Evolutionary conservation across 257 asterid species (phyloP).

Genomic region (Verbascum thapsus): DNA sequence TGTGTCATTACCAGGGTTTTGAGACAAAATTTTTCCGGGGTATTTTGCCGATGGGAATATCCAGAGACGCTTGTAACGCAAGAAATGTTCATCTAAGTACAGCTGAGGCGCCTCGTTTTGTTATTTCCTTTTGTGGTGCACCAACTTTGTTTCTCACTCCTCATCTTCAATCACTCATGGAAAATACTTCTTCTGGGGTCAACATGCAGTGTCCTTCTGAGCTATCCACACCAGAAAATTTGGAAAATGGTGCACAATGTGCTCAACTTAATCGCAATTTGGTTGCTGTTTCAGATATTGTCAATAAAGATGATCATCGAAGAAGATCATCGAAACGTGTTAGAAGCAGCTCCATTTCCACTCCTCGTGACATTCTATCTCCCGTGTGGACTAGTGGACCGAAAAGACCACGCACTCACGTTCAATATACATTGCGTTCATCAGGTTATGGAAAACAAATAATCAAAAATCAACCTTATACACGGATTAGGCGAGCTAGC

Average conservation of each 20-base stretch:
- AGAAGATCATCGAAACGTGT: slow-evolving; percentile 37
- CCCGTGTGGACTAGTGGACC: slow-evolving; percentile 60
- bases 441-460: slow-evolving; percentile 56
- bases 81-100: slow-evolving; percentile 25
- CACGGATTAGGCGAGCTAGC: slow-evolving; percentile 70
- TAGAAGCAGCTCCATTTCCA: slow-evolving; percentile 40
- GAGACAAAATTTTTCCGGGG: slow-evolving; percentile 36
- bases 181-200: slow-evolving; percentile 20
- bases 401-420: slow-evolving; percentile 76
- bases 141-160: slow-evolving; percentile 34
- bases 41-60: slow-evolving; percentile 41
- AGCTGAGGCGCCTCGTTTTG: slow-evolving; percentile 41
- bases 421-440: slow-evolving; percentile 62
- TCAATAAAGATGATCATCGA: too few relatives aligned
- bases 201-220: too few relatives aligned
- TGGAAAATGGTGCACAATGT: too few relatives aligned
- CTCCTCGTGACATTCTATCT: slow-evolving; percentile 45
- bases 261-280: slow-evolving; percentile 3
- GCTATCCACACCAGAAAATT: too few relatives aligned
- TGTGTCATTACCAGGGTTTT: slow-evolving; percentile 24
- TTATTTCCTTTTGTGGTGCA: slow-evolving; percentile 52
- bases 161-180: slow-evolving; percentile 31
- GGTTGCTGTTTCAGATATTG: slow-evolving; percentile 44
- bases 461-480: slow-evolving; percentile 51
- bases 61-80: slow-evolving; percentile 35